Base-by-base conservation (phyloP, 202 grass and related monocot genomes). In the Musa balbisiana region DNA sequence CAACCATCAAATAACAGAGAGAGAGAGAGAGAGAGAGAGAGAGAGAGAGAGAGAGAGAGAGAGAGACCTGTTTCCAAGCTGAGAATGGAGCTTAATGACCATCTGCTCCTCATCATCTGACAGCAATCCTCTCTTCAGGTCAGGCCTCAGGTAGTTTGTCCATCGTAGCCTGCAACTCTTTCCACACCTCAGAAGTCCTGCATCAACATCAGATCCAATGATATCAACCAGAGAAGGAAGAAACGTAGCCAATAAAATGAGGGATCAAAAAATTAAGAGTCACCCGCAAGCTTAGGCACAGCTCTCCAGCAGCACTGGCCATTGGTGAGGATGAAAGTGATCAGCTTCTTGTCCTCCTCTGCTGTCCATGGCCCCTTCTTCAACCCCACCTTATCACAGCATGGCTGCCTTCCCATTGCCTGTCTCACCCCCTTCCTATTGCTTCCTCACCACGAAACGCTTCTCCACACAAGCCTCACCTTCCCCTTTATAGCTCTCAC, bases 121-220 rank as follows among this genome's bases (percentile, higher is more conserved):
- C n/a, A 96, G 83, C 2, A 89, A 68, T 17, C 92, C 92, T 75
- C 92, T 71, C 86, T 91, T 95, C 49, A 95, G 76, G 79, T 91
- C 92, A 52, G 92, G 92, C 62, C 92, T 83, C 17, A 94, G 88
- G 76, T 87, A 87, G 49, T 87, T 87, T 56, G 79, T 75, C 85
- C 85, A 87, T 67, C 85, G 73, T 21, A 87, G 71, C 55, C 85
- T 81, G 78, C 84, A 86, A 52, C 84, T 86, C 84, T 86, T 86
- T 10, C 84, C 84, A 67, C 85, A 87, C 80, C 85, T 80, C 55
- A 80, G 13, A 67, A 87, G 65, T 63, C 85, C 85, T 87, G 33
- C 15, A 67, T 14, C 25, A 53, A 71, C 24, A 9, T 23, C 17
- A 21, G 9, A 62, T 8, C 4, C 13, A 73, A 12, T 23, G 55